phyloP scores from a whole-genome alignment of 345 rosid species.

The Camelina hispida region DNA sequence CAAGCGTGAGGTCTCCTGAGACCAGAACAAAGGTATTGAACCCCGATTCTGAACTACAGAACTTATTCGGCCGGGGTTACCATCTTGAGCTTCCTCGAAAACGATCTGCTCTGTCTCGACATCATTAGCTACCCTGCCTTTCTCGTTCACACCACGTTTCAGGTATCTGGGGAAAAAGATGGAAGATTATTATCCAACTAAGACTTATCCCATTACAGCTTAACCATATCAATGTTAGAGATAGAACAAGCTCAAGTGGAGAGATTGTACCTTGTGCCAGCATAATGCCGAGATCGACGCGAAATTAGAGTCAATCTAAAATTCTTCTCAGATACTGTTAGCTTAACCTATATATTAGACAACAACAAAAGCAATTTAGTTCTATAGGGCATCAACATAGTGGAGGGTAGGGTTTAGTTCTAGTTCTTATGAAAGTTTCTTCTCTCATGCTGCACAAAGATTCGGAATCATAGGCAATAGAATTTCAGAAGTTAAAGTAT shows the following conservation, averaged over 20 bases:
- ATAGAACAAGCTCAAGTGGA: constrained; percentile 21
- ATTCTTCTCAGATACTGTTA: constrained; percentile 64
- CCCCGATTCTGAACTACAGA: constrained; percentile 95
- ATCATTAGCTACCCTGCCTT: constrained; percentile 98
- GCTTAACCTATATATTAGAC: constrained; percentile 61
- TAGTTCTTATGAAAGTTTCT: constrained; percentile 14
- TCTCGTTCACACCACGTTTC: constrained; percentile 93
- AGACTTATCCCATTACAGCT: not conserved
- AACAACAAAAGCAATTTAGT: not conserved
- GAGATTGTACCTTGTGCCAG: constrained; percentile 85
- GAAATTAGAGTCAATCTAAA: constrained; percentile 79
- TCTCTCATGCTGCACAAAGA: constrained; percentile 9
- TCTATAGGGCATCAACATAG: constrained; percentile 19
- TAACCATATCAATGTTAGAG: constrained; percentile 3
- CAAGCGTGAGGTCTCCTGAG: constrained; percentile 91
- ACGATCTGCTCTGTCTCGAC: constrained; percentile 99
- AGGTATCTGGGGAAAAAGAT: constrained; percentile 59
- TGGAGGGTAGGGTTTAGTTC: not conserved
- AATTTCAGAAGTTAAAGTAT: constrained; percentile 13
- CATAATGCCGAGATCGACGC: constrained; percentile 92
- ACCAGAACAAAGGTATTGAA: constrained; percentile 97
- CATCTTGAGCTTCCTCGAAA: constrained; percentile 77
- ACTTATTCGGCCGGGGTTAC: constrained; percentile 68
- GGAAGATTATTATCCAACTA: constrained; percentile 20
- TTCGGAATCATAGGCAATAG: not conserved